Percentiles rank a stretch among this genome's conserved stretches.
Conservation (phyloP, 192 early-diverging fungal genomes). For the Umbelopsis ramanniana region DNA sequence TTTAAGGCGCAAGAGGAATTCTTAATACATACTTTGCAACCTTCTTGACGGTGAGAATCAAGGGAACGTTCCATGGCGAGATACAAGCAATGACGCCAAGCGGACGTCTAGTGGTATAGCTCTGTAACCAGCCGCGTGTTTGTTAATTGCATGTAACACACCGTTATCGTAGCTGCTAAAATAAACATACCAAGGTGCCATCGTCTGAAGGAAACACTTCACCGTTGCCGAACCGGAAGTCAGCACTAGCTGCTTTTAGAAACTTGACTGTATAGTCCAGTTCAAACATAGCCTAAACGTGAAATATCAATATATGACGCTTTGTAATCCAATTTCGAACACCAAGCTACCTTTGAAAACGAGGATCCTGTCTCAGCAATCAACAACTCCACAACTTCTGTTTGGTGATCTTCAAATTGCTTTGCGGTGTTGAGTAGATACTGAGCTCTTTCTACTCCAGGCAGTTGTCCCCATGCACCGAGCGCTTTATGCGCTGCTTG, state of each 20-base stretch:
- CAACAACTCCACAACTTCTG: background rate
- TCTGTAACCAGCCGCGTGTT: background rate
- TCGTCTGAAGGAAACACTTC: constrained; percentile 13
- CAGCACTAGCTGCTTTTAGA: constrained; percentile 18
- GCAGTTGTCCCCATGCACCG: background rate
- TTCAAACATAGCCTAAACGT: constrained; percentile 9
- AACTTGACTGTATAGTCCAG: background rate
- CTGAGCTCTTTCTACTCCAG: background rate
- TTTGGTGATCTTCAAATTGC: background rate
- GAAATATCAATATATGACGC: background rate
- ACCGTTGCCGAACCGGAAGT: constrained; percentile 1
- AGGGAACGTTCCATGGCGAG: background rate
- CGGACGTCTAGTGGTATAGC: background rate
- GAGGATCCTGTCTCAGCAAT: constrained; percentile 8
- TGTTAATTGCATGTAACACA: background rate
- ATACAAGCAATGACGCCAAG: constrained; percentile 11
- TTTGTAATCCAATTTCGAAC: background rate
- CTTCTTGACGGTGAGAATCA: background rate
- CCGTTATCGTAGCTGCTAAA: no score
- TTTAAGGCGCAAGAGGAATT: no score
- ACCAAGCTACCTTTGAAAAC: background rate
- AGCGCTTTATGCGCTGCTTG: constrained; percentile 4
- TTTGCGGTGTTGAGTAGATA: background rate
- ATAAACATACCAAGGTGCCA: background rate
- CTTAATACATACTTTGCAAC: background rate